Percentiles rank a stretch among this genome's conserved stretches.
phyloP scores from a whole-genome alignment of 345 rosid genomes.

The Anastatica hierochuntica region DNA sequence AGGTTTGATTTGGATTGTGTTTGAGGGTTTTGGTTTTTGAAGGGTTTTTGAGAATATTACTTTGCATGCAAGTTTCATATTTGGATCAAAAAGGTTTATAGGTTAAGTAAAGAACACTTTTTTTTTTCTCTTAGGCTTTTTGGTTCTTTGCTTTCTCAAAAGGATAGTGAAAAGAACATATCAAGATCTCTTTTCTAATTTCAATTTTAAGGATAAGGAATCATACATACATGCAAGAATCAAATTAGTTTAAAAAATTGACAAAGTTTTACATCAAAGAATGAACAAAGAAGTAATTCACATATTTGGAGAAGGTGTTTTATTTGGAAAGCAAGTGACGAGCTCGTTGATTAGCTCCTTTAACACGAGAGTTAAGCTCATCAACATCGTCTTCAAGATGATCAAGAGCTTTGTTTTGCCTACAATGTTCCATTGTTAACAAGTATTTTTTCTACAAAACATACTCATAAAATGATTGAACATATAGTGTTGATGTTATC shows the following conservation, averaged over 20 bases:
- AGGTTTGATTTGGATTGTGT: slow-evolving; percentile 3
- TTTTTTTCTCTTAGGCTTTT: slow-evolving; percentile 8
- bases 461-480: background rate
- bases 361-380: slow-evolving; percentile 66
- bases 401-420: slow-evolving; percentile 90
- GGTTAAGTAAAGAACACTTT: slow-evolving; percentile 24
- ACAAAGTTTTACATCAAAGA: too few relatives aligned
- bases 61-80: slow-evolving; percentile 27
- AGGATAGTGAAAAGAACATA: slow-evolving; percentile 12
- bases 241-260: too few relatives aligned
- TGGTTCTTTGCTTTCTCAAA: slow-evolving; percentile 28
- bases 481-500: background rate
- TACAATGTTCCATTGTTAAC: slow-evolving; percentile 27
- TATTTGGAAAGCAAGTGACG: slow-evolving; percentile 66
- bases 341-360: slow-evolving; percentile 82
- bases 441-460: background rate
- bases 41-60: slow-evolving; percentile 21
- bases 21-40: slow-evolving; percentile 25
- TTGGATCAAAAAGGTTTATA: slow-evolving; percentile 24
- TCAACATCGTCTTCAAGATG: slow-evolving; percentile 64
- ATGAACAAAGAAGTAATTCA: too few relatives aligned
- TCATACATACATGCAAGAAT: too few relatives aligned
- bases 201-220: slow-evolving; percentile 16
- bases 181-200: background rate
- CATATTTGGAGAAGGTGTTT: too few relatives aligned